A percentile compares a stretch with the other conserved stretches of the same genome.
phyloP scores from a whole-genome alignment of 495 filamentous ascomycete species.

The Neurospora africana region DNA sequence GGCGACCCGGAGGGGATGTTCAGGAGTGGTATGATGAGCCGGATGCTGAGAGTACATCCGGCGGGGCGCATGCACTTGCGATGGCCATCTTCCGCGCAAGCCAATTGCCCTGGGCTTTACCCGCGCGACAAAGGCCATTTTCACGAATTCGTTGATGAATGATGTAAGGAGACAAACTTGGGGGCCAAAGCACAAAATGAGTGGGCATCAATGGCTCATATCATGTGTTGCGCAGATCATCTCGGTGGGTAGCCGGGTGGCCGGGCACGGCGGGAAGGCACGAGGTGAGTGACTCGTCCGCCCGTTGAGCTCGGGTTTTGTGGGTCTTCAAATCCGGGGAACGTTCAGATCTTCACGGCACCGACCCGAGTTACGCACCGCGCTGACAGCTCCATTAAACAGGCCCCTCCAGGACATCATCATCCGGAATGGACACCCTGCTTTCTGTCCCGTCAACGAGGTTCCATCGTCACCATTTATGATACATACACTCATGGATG shows the following conservation, averaged over 20 bases:
- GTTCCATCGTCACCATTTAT: neutral
- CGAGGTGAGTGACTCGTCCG: neutral
- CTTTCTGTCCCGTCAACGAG: neutral
- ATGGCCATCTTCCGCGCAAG: neutral
- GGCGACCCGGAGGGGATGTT: conserved; percentile 61
- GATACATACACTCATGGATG: neutral
- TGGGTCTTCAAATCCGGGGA: neutral
- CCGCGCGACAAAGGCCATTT: conserved; percentile 3
- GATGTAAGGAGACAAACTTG: neutral
- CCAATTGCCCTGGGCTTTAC: neutral
- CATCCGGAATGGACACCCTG: neutral
- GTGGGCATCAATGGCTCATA: neutral
- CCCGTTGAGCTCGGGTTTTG: neutral
- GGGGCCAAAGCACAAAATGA: neutral
- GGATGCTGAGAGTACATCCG: conserved; percentile 1
- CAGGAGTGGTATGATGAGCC: conserved; percentile 15
- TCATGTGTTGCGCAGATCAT: neutral
- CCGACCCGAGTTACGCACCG: neutral
- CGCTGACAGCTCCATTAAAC: neutral
- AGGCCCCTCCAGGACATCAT: neutral
- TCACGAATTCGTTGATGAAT: neutral
- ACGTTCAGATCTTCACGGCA: neutral
- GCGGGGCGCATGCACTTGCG: neutral
- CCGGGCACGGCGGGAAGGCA: neutral
- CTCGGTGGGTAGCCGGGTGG: neutral